Evolutionary conservation across 768 basidiomycete species (phyloP).

Genomic region (Dacryopinax primogenitus): DNA sequence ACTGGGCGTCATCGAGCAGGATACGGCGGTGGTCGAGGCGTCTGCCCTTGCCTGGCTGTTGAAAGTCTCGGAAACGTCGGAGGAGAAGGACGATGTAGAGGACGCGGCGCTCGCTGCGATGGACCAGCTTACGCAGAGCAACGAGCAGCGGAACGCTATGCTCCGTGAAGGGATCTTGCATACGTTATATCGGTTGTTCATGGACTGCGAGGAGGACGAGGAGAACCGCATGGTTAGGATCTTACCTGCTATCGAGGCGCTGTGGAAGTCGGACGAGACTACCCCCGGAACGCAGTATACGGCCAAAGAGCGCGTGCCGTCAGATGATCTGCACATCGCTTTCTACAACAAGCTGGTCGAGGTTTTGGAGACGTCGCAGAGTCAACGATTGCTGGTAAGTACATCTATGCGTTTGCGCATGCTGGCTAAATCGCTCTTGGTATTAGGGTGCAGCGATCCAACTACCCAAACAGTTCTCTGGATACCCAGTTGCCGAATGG

Average conservation of each 20-base stretch:
- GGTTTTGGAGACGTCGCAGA: not conserved
- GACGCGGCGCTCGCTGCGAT: not conserved
- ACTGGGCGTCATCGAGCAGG: not conserved
- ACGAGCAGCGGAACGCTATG: not conserved
- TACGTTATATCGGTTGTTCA: not conserved
- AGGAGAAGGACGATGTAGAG: constrained; percentile 7
- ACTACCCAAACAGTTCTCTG: not conserved
- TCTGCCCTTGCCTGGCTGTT: not conserved
- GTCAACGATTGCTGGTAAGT: not conserved
- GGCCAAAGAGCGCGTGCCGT: not conserved
- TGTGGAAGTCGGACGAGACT: not conserved
- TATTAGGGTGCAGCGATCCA: not conserved
- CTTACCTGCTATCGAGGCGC: not conserved
- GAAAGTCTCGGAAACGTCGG: not conserved
- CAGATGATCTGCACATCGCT: not conserved
- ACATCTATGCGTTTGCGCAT: too few species aligned
- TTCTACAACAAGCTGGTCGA: constrained; percentile 7
- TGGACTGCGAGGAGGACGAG: not conserved
- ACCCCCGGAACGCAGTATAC: not conserved
- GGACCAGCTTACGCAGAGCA: not conserved
- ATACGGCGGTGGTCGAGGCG: not conserved
- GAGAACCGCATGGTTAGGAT: constrained; percentile 1
- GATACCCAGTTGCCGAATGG: not conserved
- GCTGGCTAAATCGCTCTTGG: too few species aligned
- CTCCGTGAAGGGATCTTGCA: not conserved